Base-by-base conservation (phyloP, 2,329 filamentous ascomycete species). In the Huntiella savannae region DNA sequence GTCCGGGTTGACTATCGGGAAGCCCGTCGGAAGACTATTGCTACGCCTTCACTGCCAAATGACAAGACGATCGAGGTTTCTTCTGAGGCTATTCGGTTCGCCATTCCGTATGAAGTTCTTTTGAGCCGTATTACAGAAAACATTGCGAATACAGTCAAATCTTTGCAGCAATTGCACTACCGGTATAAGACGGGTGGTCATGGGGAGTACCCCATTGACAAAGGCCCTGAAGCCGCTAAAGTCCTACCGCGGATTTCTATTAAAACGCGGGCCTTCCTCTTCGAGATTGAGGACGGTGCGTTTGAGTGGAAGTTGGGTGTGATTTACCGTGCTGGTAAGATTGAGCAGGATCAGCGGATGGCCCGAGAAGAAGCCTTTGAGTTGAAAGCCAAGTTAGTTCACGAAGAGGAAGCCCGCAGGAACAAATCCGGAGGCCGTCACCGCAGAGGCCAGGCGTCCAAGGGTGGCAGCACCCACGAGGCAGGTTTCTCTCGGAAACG, bases 231-330 rank as follows among this genome's bases (percentile, higher is more conserved):
- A 60, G 79, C 72, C 0, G 85, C 92, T 0, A 96, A 92, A 59
- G 68, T 75, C 40, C 77, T 98, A 0, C 91, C 91, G 1, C 88
- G 83, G 56, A 67, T 98, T 16, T 88, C 86, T 0, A 53, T 98
- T 7, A 76, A 86, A 44, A 81, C 80, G 46, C 82, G 82, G 54
- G 82, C 82, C 4, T 68, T 98, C 17, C 64, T 94, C 2, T 88
- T 98, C 49, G 88, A 96, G 57, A 69, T 98, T 33, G 91, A 98
- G 62, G 91, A 98, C 58, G 88, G 91, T 43, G 80, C 84, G 0
- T 98, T 98, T 56, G 91, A 98, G 59, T 98, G 87, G 83, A 96
- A 95, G 58, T 67, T 98, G 7, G 85, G 87, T 12, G 78, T 86
- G 57, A 98, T 98, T 44, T 98, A 96, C 59, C 78, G 88, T 32